Base-by-base conservation (phyloP, 306 rosid species). In the Quercus dentata region DNA sequence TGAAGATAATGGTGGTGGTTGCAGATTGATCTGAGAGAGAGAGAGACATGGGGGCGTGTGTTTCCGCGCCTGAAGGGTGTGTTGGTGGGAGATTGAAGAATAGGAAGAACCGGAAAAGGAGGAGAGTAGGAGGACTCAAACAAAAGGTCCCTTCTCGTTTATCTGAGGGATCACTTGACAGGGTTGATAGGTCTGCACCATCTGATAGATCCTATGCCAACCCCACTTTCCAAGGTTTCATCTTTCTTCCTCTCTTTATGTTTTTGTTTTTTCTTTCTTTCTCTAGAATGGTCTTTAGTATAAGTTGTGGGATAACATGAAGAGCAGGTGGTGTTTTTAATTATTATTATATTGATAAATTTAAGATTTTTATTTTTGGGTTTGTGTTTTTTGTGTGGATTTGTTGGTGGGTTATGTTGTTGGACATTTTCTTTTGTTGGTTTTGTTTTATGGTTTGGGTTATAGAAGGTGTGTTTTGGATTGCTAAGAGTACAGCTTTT, bases 1-100 rank as follows among this genome's bases (percentile, higher is more conserved):
- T 28, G 4, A 63, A 28, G 72, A 9, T 18, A 18, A 38, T 68
- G 72, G 27, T 59, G 41, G 78, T 58, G 70, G 51, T 54, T 75
- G 46, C 51, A 56, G 70, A 73, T 63, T 80, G 79, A 81, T 71
- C 77, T 56, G 80, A 73, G 70, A 59, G 38, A 20, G 56, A 18
- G 56, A 56, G 56, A 75, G 83, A 79, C 2, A 94, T 95, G 99
- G 99, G 99, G 38, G 88, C 90, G 59, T 96, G 99, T 79, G 91
- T 91, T 20, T 96, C 99, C 28, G 83, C 87, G 77, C 94, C 90
- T 21, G 72, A 86, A 73, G 85, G 89, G 30, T 93, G 97, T 74
- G 84, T 88, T 28, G 96, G 94, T 75, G 84, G 87, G 77, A 85
- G 84, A 72, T 79, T 79, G 74, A 80, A 78, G 38, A 84, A 87